Base-by-base conservation (phyloP, 1,284 basidiomycete genomes). In the Blastosporella zonata region DNA sequence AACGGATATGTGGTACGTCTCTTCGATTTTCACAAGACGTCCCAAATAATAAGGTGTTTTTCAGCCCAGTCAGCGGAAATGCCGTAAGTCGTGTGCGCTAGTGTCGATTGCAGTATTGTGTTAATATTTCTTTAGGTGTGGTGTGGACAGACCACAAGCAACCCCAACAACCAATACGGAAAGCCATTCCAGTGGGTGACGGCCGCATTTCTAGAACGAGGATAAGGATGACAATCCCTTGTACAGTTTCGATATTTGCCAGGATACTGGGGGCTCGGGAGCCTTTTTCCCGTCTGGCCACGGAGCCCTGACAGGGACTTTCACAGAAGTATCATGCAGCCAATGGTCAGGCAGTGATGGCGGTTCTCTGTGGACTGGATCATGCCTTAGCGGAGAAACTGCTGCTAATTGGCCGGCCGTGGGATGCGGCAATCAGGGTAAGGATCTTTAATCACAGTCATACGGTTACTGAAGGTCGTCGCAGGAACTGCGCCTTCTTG, bases 251-350 rank as follows among this genome's bases (percentile, higher is more conserved):
- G 80, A 83, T 59, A 72, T 83, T 25, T 82, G 80, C 58, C 66
- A 76, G 50, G 81, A 82, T 55, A 78, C 76, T 9, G 79, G 80
- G 39, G 77, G 75, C 22, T 56, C 75, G 2, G 58, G 41, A 2
- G 69, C 67, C 12, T 82, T 83, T 67, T 83, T 83, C 74, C 78
- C 79, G 2, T 71, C 69, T 2, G 74, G 72, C 0, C 77, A 76
- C 55, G 74, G 73, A 12, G 79, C 80, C 12, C 62, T 81, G 47
- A 70, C 70, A 6, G 79, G 79, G 9, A 70, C 67, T 1, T 81
- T 72, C 62, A 67, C 64, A 10, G 79, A 82, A 58, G 78, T 81
- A 10, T 70, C 73, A 18, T 82, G 79, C 59, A 74, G 71, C 56
- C 64, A 75, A 55, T 81, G 80, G 80, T 68, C 69, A 13, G 80